A percentile compares a stretch with the other conserved stretches of the same genome.
Evolutionary conservation across 768 basidiomycete genomes (phyloP).

Genomic region (Suillus hirtellus): DNA sequence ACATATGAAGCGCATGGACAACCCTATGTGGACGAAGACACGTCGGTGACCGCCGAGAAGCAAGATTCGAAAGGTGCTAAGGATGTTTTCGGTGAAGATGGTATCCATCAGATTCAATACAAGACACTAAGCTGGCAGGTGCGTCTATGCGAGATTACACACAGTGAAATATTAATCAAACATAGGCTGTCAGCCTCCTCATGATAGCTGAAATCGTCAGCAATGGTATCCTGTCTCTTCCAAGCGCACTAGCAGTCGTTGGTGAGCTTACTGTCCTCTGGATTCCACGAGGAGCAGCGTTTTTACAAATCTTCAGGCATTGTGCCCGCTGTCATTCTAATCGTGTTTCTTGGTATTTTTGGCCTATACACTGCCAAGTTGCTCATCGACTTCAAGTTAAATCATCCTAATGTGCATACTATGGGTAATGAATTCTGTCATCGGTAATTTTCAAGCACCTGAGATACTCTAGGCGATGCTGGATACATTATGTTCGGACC

Average conservation of each 20-base stretch:
- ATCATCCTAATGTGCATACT: slow-evolving; percentile 54
- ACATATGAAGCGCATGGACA: slow-evolving; percentile 6
- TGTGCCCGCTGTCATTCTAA: slow-evolving; percentile 49
- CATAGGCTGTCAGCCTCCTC: slow-evolving; percentile 49
- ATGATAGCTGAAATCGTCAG: slow-evolving; percentile 62
- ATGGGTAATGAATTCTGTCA: slow-evolving; percentile 39
- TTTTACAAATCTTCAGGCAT: slow-evolving; percentile 36
- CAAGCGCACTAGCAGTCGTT: slow-evolving; percentile 51
- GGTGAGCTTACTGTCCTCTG: slow-evolving; percentile 32
- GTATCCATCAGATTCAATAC: slow-evolving; percentile 48
- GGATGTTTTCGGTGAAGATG: slow-evolving; percentile 48
- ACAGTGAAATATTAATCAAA: neutral
- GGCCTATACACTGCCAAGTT: slow-evolving; percentile 53
- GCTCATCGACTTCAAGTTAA: slow-evolving; percentile 57
- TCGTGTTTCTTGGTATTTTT: slow-evolving; percentile 53
- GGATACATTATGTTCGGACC: slow-evolving; percentile 51
- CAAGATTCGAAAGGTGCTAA: neutral
- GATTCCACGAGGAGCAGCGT: neutral
- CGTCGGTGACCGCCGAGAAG: slow-evolving; percentile 4
- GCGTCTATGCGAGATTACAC: slow-evolving; percentile 1
- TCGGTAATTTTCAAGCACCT: neutral
- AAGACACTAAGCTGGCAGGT: slow-evolving; percentile 57
- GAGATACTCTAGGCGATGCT: slow-evolving; percentile 43
- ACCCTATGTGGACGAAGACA: slow-evolving; percentile 3
- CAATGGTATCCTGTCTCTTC: slow-evolving; percentile 56